Evolutionary conservation across 768 basidiomycete genomes (phyloP), one percentile per base, ranked within the genome.

Genomic region (Hemileccinum impolitum): DNA sequence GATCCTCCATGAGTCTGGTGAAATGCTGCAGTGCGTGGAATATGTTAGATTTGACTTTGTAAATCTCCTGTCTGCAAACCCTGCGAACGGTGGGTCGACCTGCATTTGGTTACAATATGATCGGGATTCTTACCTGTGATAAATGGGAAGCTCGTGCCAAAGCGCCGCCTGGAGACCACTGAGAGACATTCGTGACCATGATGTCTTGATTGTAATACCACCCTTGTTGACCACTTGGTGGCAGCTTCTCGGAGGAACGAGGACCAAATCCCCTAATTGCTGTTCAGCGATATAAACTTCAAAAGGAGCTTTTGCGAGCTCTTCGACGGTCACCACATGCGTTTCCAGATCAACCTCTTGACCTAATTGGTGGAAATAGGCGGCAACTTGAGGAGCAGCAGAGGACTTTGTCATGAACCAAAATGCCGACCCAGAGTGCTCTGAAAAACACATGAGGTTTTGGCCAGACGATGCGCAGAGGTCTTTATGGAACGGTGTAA

Each of bases 131-230:
- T 49, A 90, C 90, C 90, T 76, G 62, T 81, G 79, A 63, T 92
- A 93, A 13, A 93, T 76, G 0, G 87, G 87, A 30, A 93, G 72
- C 54, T 93, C 90, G 38, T 86, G 78, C 57, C 80, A 77, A 28
- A 86, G 71, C 3, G 89, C 85, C 1, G 73, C 70, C 35, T 65
- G 62, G 13, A 90, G 63, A 4, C 87, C 84, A 40, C 69, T 62
- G 23, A 86, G 58, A 7, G 87, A 85, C 88, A 93, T 91, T 39
- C 90, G 74, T 1, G 89, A 91, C 90, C 90, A 93, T 1, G 87
- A 86, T 4, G 83, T 82, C 67, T 93, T 93, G 63, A 91, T 73
- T 0, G 87, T 89, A 19, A 93, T 75, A 12, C 90, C 89, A 19
- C 90, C 87, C 41, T 71, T 70, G 56, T 93, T 93, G 21, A 92